Evolutionary conservation across 352 stramenopile genomes (phyloP), one percentile per base, ranked within the genome.

Genomic region (Globisporangium heterothallicum): DNA sequence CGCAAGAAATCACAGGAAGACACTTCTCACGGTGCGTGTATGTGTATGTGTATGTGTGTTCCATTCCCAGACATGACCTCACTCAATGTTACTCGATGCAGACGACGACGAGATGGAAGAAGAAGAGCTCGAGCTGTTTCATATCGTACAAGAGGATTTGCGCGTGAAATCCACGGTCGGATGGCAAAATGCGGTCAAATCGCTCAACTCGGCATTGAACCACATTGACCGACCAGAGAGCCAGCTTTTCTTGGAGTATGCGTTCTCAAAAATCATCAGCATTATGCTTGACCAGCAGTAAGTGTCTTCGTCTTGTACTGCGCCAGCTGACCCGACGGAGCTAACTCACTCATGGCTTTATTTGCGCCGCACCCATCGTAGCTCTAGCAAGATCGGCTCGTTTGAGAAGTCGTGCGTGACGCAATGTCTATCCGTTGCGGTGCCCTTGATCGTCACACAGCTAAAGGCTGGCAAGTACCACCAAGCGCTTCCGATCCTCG

Each of bases 241-340:
- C 43, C 79, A 92, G 58, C 66, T 56, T 7, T 95, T 94, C 35
- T 59, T 95, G 35, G 74, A 91, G 36, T 74, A 78, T 27, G 78
- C 78, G 21, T 93, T 95, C 58, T 44, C 56, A 35, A 82, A 86
- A 58, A 88, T 95, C 58, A 59, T 92, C 43, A 89, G 78, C 68
- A 95, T 95, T 56, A 95, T 95, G 85, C 70, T 95, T 16, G 85
- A 95, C 47, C 85, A 95, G 55, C 79, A 94, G 84, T 94, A 73
- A 59, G 80, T 87, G 34, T n/a, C n/a, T n/a, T 36, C n/a, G 8
- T 53, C 25, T 19, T n/a, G 35, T 16, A 18, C 42, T 49, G 38
- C 32, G 1, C 13, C 35, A 27, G 13, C 10, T 58, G n/a, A n/a
- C n/a, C n/a, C n/a, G n/a, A n/a, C n/a, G n/a, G n/a, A n/a, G n/a